Evolutionary conservation across 805 yeast species (phyloP).

Genomic region (Schwanniomyces sp.): DNA sequence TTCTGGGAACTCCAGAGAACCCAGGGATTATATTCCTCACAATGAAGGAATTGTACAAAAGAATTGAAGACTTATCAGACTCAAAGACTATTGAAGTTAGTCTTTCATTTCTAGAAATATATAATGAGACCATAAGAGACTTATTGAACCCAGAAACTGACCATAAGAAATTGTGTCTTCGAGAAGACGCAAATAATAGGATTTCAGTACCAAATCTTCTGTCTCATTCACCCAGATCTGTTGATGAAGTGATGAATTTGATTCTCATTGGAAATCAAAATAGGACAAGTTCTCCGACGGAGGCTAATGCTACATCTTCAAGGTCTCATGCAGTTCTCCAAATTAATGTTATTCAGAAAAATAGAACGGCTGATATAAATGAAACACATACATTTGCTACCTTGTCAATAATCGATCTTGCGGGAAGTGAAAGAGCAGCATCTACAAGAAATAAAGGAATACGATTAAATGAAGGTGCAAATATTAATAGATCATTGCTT

Average conservation of each 20-base stretch:
- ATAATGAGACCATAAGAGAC: constrained; percentile 87
- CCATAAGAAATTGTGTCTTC: constrained; percentile 50
- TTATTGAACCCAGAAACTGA: constrained; percentile 58
- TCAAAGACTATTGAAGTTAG: constrained; percentile 59
- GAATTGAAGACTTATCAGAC: constrained; percentile 57
- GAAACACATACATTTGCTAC: constrained; percentile 78
- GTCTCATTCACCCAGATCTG: constrained; percentile 57
- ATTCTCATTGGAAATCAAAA: constrained; percentile 69
- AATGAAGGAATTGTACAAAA: constrained; percentile 68
- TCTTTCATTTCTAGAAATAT: constrained; percentile 79
- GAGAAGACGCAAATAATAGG: constrained; percentile 68
- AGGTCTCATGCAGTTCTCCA: constrained; percentile 94
- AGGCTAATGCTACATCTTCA: constrained; percentile 87
- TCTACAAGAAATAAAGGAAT: constrained; percentile 84
- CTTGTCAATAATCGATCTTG: constrained; percentile 83
- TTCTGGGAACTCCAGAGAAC: constrained; percentile 66
- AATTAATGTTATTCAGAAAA: constrained; percentile 63
- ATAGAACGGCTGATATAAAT: constrained; percentile 58
- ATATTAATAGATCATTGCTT: constrained; percentile 81
- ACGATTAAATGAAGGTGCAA: constrained; percentile 87
- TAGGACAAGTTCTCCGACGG: constrained; percentile 84
- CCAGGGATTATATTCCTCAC: constrained; percentile 84
- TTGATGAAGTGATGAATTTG: constrained; percentile 77
- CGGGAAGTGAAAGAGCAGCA: constrained; percentile 94
- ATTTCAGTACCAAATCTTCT: constrained; percentile 74